Base-by-base conservation (phyloP, 139 green algal species). In the Raphidocelis subcapitata region DNA sequence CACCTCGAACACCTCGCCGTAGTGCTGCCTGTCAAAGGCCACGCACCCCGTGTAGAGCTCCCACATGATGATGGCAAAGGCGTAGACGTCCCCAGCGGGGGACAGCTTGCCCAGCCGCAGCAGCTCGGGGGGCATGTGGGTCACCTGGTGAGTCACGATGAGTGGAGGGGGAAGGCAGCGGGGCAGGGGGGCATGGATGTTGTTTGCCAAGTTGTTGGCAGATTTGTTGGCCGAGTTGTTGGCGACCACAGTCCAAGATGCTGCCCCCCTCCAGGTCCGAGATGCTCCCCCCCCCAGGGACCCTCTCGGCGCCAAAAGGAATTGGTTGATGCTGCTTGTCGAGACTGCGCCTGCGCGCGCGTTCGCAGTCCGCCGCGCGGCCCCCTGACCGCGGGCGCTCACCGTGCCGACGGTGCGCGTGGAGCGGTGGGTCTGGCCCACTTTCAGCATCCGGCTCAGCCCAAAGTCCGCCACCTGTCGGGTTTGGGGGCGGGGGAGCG, bases 51-150 rank as follows among this genome's bases (percentile, higher is more conserved):
- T 35, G 55, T 28, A 35, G 10, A 37, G 14, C 55, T 35, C 31
- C 77, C 77, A 83, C 72, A 83, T 79, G 32, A 79, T 66, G 65
- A 85, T 74, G 33, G 70, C 80, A 49, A 82, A 85, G 0, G 75
- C 75, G 44, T 82, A 85, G 15, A 80, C 75, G 44, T 85, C 80
- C 14, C 52, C 63, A 2, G 62, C 72, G 28, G 72, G 47, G 35
- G 37, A 63, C 8, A 77, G 47, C 28, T 62, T 29, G 18, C 72
- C 72, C n/a, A 65, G 18, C 18, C 72, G 65, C 47, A 77, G 61
- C 49, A 77, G 62, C 62, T 72, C 69, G 15, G 69, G 69, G 18
- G 55, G 54, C 54, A 61, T 61, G 54, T 31, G 54, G 10, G 54
- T 61, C 10, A 28, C 18, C 54, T 61, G 54, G 54, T 14, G 54